A percentile compares a stretch with the other conserved stretches of the same genome.
These are phyloP conservation scores for Eragrostis curvula DNA, from an alignment of 176 grass and related monocot species.

Conservation along the genomic window DNA sequence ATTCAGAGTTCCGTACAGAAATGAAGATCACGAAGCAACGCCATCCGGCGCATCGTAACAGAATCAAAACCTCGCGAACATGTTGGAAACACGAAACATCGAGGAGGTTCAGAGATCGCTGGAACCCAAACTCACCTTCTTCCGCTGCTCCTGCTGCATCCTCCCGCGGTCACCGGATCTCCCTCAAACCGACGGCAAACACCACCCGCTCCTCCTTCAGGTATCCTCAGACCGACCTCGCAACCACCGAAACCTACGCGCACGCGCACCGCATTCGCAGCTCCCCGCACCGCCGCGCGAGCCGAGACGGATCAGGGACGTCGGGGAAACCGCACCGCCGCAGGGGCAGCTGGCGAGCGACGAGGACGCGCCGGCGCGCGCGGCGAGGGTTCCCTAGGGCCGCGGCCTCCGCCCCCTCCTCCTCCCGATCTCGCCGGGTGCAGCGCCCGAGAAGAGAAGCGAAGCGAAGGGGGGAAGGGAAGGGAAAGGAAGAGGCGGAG, in stretches of 20 bases:
- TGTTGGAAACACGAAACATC: background rate
- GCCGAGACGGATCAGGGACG: background rate
- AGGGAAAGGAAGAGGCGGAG: background rate
- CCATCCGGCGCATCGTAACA: background rate
- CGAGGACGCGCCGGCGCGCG: too few species aligned
- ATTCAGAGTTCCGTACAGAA: background rate
- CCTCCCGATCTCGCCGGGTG: conserved; percentile 47
- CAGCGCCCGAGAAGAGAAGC: conserved; percentile 33
- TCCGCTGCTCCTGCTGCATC: conserved; percentile 89
- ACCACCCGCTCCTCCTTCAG: background rate
- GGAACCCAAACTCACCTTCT: conserved; percentile 61
- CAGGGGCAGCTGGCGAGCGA: background rate
- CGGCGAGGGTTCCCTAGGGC: background rate
- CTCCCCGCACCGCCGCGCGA: background rate
- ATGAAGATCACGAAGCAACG: background rate
- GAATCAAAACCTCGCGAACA: background rate
- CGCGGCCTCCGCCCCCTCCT: background rate
- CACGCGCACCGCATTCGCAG: conserved; percentile 10
- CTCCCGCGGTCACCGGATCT: conserved; percentile 27
- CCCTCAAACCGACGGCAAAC: conserved; percentile 18
- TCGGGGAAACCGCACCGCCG: background rate
- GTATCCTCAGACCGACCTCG: background rate
- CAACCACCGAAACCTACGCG: conserved; percentile 13
- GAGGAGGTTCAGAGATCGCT: conserved; percentile 21
- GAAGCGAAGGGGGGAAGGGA: background rate